Evolutionary conservation across 805 yeast genomes (phyloP).

Genomic region (Pichia cabralensis): DNA sequence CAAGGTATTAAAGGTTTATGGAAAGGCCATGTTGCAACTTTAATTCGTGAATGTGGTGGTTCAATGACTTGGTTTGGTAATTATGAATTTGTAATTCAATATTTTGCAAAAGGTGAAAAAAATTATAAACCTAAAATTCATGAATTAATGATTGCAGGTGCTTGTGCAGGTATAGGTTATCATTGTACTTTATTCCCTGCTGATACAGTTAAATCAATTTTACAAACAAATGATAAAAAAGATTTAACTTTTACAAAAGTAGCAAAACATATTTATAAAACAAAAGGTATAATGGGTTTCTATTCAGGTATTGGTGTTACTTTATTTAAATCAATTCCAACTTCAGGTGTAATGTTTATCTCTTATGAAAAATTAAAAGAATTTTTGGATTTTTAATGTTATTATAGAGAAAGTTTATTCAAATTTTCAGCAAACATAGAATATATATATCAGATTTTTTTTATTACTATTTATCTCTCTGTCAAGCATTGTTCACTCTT

Average conservation of each 20-base stretch:
- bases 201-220: conserved; percentile 80
- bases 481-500: no score
- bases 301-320: conserved; percentile 85
- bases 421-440: not conserved
- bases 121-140: conserved; percentile 28
- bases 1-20: conserved; percentile 67
- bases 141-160: conserved; percentile 69
- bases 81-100: conserved; percentile 46
- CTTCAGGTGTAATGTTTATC: conserved; percentile 80
- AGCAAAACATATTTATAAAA: conserved; percentile 29
- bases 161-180: conserved; percentile 74
- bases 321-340: conserved; percentile 72
- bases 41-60: conserved; percentile 77
- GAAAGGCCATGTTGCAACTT: conserved; percentile 79
- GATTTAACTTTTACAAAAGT: conserved; percentile 26
- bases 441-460: not conserved
- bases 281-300: conserved; percentile 60
- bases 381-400: conserved; percentile 12
- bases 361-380: conserved; percentile 57
- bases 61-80: conserved; percentile 93
- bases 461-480: not conserved
- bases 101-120: conserved; percentile 21
- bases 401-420: conserved; percentile 5
- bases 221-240: conserved; percentile 45
- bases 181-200: conserved; percentile 78